Base-by-base conservation (phyloP, 2,329 filamentous ascomycete species). In the Rhexocercosporidium sp. region DNA sequence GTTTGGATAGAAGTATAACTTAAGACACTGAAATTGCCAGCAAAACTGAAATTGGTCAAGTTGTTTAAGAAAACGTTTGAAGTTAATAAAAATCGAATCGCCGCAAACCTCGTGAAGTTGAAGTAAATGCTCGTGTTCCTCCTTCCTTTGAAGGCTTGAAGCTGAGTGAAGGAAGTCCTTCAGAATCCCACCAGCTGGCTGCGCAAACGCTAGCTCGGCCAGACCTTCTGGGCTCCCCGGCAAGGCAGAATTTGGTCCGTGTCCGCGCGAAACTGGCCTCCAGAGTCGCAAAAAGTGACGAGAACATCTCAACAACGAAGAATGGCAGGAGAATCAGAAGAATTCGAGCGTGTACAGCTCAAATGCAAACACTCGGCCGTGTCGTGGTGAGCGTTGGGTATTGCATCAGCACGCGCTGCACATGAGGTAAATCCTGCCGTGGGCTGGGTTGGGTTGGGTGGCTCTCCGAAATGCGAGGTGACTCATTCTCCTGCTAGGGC, bases 301-400 rank as follows among this genome's bases (percentile, higher is more conserved):
- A 9, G 44, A 22, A 47, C 18, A 61, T 47, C 44, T 61, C 27
- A 22, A 61, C 44, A 46, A 61, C 44, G 27, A 61, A 46, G 18
- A 34, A 49, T 31, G 20, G 44, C 7, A 61, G 41, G 44, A 29
- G 22, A 44, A 14, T 29, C 34, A 59, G 22, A 29, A 3, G n/a
- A 59, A 27, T 59, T 59, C 22, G 56, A 59, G 56, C 47, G 44
- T n/a, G 27, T 46, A 8, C 27, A 8, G 27, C 29, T 20, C 16
- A 29, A 29, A n/a, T 56, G 11, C 18, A 34, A 56, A 25, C 18
- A 18, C 20, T 14, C 1, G 7, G 8, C n/a, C 1, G n/a, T 44
- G 11, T 20, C 5, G 41, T n/a, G 11, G 16, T 20, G 41, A 44
- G 7, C 41, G n/a, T 44, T 18, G 16, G 3, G 41, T 16, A n/a